Evolutionary conservation across 306 rosid genomes (phyloP).

Genomic region (Corylus avellana): DNA sequence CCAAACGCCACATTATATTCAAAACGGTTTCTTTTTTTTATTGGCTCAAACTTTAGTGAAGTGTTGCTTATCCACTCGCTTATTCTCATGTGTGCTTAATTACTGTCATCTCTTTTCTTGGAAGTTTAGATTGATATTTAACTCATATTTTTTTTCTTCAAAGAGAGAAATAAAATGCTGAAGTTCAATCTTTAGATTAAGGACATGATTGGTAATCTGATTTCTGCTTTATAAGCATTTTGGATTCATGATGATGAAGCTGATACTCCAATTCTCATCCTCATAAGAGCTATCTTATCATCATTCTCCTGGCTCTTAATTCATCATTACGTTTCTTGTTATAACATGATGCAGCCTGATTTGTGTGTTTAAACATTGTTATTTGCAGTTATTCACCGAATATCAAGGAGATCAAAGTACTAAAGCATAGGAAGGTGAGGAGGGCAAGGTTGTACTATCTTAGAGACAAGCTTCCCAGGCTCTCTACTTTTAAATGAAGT

Average conservation of each 20-base stretch:
- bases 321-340: neutral
- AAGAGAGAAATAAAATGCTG: neutral
- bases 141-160: too few species aligned
- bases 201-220: neutral
- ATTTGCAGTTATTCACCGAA: slow-evolving; percentile 84
- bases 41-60: too few species aligned
- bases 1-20: too few species aligned
- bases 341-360: slow-evolving; percentile 1
- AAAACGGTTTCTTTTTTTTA: too few species aligned
- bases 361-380: slow-evolving; percentile 17
- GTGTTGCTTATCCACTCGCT: too few species aligned
- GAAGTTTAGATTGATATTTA: too few species aligned
- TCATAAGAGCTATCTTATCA: neutral
- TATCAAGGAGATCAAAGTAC: slow-evolving; percentile 82
- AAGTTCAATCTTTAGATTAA: neutral
- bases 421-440: slow-evolving; percentile 84
- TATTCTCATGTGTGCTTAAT: too few species aligned
- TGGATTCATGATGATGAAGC: neutral
- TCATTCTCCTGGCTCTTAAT: neutral
- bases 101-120: too few species aligned
- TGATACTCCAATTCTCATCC: neutral
- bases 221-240: neutral
- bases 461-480: slow-evolving; percentile 94
- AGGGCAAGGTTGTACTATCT: slow-evolving; percentile 86
- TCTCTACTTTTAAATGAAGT: slow-evolving; percentile 86